Evolutionary conservation across 2,329 filamentous ascomycete species (phyloP).

Genomic region (Paracamarosporium sp.): DNA sequence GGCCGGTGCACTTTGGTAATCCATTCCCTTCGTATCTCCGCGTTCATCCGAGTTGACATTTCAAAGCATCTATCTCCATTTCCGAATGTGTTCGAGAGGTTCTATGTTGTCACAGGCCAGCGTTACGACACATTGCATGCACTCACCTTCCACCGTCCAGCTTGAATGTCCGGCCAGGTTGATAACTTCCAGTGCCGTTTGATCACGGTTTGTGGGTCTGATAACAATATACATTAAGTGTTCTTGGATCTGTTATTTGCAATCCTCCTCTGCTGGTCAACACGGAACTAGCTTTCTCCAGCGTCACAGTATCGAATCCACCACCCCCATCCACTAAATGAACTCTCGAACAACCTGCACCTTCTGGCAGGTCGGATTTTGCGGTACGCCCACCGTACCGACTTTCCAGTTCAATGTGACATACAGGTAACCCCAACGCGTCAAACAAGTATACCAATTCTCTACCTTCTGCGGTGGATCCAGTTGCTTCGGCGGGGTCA

Average conservation of each 20-base stretch:
- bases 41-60: neutral
- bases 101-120: too few relatives aligned
- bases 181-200: too few relatives aligned
- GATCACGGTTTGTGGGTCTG: neutral
- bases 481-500: conserved; percentile 29
- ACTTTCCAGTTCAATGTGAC: conserved; percentile 51
- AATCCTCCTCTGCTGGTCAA: neutral
- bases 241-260: neutral
- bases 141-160: neutral
- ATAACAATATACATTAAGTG: neutral
- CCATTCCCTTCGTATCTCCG: neutral
- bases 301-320: neutral
- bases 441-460: conserved; percentile 54
- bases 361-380: conserved; percentile 53
- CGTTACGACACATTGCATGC: too few relatives aligned
- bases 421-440: conserved; percentile 45
- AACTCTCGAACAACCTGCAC: conserved; percentile 46
- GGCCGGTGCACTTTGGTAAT: neutral
- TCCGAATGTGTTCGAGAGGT: too few relatives aligned
- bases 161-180: too few relatives aligned
- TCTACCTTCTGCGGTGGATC: conserved; percentile 26
- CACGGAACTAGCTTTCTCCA: neutral
- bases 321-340: conserved; percentile 8
- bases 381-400: conserved; percentile 39
- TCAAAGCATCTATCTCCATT: too few relatives aligned